Evolutionary conservation across 2,329 filamentous ascomycete species (phyloP).

Genomic region (Sporothrix luriei): DNA sequence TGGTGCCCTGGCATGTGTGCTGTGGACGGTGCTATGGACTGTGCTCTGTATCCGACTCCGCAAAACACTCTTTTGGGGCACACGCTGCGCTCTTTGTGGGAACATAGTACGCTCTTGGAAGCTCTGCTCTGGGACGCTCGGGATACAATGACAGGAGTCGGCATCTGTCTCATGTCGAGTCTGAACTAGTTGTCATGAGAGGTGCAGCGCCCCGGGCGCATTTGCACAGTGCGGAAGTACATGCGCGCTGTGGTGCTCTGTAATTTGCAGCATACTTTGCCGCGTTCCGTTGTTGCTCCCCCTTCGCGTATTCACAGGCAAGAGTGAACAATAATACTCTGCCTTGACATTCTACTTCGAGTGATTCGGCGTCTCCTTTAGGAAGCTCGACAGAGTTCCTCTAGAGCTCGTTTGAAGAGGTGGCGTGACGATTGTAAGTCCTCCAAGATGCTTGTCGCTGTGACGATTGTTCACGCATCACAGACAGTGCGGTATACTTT

Average conservation of each 20-base stretch:
- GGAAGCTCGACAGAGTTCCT: neutral
- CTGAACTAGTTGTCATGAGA: neutral
- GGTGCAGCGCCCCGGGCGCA: neutral
- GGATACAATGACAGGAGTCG: conserved; percentile 5
- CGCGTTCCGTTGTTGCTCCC: conserved; percentile 9
- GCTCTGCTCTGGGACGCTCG: neutral
- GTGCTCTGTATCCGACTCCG: neutral
- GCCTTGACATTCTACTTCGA: neutral
- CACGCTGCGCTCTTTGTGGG: conserved; percentile 10
- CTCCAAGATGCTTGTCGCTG: neutral
- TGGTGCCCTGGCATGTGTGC: neutral
- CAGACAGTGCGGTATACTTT: neutral
- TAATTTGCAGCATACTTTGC: neutral
- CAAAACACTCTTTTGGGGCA: conserved; percentile 9
- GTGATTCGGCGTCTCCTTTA: neutral
- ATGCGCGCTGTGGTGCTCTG: neutral
- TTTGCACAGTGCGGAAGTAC: neutral
- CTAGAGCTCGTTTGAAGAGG: neutral
- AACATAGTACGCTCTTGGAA: neutral
- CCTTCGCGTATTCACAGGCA: conserved; percentile 4
- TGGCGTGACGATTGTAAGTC: neutral
- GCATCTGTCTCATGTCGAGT: conserved; percentile 17
- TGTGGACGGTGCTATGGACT: neutral
- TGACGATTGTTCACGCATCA: conserved; percentile 2
- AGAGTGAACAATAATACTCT: neutral